A percentile compares a stretch with the other conserved stretches of the same genome.
Evolutionary conservation across 805 yeast species (phyloP).

Genomic region (Hanseniaspora guilliermondii): DNA sequence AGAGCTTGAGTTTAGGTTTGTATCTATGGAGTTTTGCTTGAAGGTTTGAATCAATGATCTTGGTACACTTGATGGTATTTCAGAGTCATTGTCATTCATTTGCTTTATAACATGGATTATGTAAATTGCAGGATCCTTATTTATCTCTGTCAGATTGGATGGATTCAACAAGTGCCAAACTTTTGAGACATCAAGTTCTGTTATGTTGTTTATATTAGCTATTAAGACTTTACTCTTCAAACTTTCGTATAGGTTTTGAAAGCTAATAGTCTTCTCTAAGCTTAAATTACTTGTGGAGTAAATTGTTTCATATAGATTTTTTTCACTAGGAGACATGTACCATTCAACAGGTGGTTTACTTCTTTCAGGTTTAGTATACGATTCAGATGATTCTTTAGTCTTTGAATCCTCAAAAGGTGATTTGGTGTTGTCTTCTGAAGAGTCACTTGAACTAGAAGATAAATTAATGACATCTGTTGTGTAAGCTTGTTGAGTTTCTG

Average conservation of each 20-base stretch:
- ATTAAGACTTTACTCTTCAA: conserved; percentile 35
- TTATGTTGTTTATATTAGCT: conserved; percentile 56
- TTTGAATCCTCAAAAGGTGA: not conserved
- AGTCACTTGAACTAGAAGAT: not conserved
- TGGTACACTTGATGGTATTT: conserved; percentile 92
- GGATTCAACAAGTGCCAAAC: conserved; percentile 97
- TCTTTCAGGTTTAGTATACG: not conserved
- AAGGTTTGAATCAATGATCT: conserved; percentile 83
- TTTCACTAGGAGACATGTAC: conserved; percentile 89
- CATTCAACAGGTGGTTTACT: conserved; percentile 55
- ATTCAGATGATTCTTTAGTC: not conserved
- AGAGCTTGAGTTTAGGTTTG: conserved; percentile 47
- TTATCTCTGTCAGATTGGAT: conserved; percentile 71
- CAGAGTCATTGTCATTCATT: conserved; percentile 62
- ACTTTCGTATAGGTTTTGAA: conserved; percentile 48
- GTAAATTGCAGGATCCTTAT: conserved; percentile 82
- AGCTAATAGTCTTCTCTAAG: conserved; percentile 74
- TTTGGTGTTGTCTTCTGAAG: not conserved
- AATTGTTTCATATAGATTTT: conserved; percentile 62
- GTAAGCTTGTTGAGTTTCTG: not conserved
- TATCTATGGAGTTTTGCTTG: conserved; percentile 70
- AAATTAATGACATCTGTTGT: not conserved
- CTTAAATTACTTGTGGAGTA: conserved; percentile 43
- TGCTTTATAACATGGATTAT: conserved; percentile 85
- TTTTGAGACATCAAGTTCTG: conserved; percentile 69